phyloP scores from a whole-genome alignment of 306 rosid genomes.

The Corylus avellana region DNA sequence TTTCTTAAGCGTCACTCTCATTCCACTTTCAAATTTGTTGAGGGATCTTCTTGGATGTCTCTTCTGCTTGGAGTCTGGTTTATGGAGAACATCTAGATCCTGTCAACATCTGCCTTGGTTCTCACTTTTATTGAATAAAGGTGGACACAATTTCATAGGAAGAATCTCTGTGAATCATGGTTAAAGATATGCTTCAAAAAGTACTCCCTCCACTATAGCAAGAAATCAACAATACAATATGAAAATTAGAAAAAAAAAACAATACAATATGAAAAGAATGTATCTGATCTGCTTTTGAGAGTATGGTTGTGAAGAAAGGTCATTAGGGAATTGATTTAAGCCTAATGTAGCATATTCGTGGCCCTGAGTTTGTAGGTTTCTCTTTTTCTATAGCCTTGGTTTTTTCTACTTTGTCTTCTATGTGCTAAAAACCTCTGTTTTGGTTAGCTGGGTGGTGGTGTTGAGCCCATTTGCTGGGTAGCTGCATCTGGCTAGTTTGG shows the following conservation, averaged over 20 bases:
- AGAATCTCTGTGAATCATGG: neutral
- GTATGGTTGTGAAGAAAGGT: neutral
- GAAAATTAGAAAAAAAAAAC: neutral
- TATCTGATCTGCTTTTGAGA: slow-evolving; percentile 1
- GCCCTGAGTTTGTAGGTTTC: neutral
- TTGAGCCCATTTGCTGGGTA: neutral
- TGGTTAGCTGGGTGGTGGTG: neutral
- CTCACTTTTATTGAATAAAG: slow-evolving; percentile 13
- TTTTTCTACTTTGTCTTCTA: neutral
- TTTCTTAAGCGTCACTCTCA: neutral
- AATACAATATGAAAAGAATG: slow-evolving; percentile 8
- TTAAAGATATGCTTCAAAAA: slow-evolving; percentile 6
- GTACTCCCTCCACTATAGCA: slow-evolving; percentile 1
- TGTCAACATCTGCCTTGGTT: slow-evolving; percentile 17
- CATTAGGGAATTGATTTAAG: no score
- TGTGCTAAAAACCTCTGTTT: neutral
- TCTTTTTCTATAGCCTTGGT: neutral
- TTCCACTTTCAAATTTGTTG: neutral
- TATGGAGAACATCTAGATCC: neutral
- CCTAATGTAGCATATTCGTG: neutral
- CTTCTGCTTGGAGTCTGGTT: neutral
- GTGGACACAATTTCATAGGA: neutral
- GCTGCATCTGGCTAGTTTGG: neutral
- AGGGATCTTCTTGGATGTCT: neutral
- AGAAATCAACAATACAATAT: slow-evolving; percentile 1